Conservation (phyloP, 345 rosid genomes). For the Geranium rotundifolium region DNA sequence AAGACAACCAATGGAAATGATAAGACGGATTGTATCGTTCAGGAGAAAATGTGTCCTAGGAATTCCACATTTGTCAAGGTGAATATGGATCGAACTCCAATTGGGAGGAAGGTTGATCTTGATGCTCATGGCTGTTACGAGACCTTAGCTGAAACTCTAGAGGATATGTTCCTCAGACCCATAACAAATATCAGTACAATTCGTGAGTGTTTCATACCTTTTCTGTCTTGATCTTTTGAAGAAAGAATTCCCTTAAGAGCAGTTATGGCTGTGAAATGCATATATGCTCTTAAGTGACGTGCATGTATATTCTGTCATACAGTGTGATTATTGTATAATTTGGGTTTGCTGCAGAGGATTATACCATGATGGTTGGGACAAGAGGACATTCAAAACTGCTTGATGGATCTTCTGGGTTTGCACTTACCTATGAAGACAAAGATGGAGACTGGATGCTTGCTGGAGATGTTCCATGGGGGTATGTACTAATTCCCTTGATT, state of each 20-base stretch:
- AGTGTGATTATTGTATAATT: constrained; percentile 5
- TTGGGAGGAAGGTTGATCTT: constrained; percentile 85
- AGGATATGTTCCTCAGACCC: constrained; percentile 57
- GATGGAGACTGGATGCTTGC: constrained; percentile 58
- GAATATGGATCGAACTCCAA: constrained; percentile 87
- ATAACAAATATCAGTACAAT: constrained; percentile 15
- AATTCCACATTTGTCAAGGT: constrained; percentile 68
- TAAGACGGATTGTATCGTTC: constrained; percentile 18
- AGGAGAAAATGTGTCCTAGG: constrained; percentile 14
- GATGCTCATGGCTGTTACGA: constrained; percentile 59
- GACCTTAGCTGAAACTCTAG: constrained; percentile 52
- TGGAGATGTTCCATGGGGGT: constrained; percentile 99
- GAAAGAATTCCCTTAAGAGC: no score
- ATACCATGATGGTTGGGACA: constrained; percentile 8
- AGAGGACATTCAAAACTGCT: constrained; percentile 36
- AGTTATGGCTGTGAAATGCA: no score
- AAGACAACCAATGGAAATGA: constrained; percentile 18
- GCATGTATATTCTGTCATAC: not conserved
- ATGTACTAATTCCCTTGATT: constrained; percentile 12
- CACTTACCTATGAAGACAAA: constrained; percentile 80
- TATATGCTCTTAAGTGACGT: no score
- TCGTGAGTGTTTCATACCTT: constrained; percentile 26
- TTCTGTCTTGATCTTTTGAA: not conserved
- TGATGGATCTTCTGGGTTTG: constrained; percentile 68
- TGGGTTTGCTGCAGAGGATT: constrained; percentile 27